Evolutionary conservation across 2,329 filamentous ascomycete species (phyloP).

Genomic region (Pseudogymnoascus sp.): DNA sequence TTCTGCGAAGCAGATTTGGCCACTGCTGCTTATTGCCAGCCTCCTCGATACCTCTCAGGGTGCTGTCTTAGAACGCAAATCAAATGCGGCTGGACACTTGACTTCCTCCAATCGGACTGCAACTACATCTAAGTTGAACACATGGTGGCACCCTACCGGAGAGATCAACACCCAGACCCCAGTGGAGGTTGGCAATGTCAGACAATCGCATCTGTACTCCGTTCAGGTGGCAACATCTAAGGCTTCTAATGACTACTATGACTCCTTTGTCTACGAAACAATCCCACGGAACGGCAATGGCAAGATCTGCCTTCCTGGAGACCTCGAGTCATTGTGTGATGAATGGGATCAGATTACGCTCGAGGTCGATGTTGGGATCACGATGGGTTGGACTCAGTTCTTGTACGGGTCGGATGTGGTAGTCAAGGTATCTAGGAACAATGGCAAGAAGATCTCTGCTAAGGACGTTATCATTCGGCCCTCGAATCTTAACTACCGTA

Average conservation of each 20-base stretch:
- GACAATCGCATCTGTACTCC: constrained; percentile 24
- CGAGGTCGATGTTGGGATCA: constrained; percentile 29
- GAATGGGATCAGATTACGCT: constrained; percentile 30
- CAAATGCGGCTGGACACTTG: neutral
- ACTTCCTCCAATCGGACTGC: neutral
- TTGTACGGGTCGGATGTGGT: constrained; percentile 24
- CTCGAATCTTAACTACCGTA: constrained; percentile 23
- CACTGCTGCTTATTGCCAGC: neutral
- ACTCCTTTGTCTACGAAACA: constrained; percentile 34
- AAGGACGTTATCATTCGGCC: constrained; percentile 30
- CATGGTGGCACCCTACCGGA: constrained; percentile 25
- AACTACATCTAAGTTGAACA: constrained; percentile 5
- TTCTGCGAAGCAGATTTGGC: neutral
- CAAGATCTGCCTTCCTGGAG: constrained; percentile 25
- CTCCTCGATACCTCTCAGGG: neutral
- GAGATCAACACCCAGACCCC: constrained; percentile 23
- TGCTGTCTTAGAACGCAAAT: neutral
- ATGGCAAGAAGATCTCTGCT: constrained; percentile 17
- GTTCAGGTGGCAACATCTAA: constrained; percentile 21
- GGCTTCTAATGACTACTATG: constrained; percentile 21
- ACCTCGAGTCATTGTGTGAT: constrained; percentile 20
- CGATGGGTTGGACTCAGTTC: constrained; percentile 35
- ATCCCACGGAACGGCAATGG: constrained; percentile 35
- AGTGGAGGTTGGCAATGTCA: constrained; percentile 22
- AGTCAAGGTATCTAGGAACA: constrained; percentile 24